These are phyloP conservation scores for Acacia pycnantha DNA, from an alignment of 331 rosid genomes.

Conservation along the genomic window DNA sequence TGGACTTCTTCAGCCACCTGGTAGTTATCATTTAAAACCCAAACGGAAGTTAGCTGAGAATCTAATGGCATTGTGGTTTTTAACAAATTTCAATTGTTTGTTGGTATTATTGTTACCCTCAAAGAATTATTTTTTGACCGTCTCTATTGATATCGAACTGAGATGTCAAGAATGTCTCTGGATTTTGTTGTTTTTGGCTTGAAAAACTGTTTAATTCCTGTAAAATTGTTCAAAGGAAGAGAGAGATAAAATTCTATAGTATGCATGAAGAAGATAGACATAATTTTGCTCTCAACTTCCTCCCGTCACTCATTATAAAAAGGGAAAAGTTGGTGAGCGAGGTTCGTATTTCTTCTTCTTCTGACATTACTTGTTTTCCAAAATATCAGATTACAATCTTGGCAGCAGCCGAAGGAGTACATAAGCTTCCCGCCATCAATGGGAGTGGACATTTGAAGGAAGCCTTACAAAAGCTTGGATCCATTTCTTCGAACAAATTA, in stretches of 20 bases:
- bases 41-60: no score
- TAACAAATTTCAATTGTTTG: no score
- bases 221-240: background rate
- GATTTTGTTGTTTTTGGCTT: background rate
- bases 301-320: background rate
- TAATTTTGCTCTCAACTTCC: constrained; percentile 12
- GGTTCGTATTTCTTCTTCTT: constrained; percentile 13
- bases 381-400: constrained; percentile 74
- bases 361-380: constrained; percentile 7
- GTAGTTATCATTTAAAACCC: no score
- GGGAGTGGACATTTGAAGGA: constrained; percentile 87
- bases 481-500: constrained; percentile 83
- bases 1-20: no score
- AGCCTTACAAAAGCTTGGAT: constrained; percentile 90
- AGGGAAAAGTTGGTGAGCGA: background rate
- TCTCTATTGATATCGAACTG: background rate
- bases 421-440: constrained; percentile 82
- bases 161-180: background rate
- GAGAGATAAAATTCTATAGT: background rate
- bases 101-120: no score
- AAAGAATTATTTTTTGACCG: no score
- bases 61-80: no score
- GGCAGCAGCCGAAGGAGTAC: constrained; percentile 94
- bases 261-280: background rate
- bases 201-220: background rate